These are phyloP conservation scores for Rhexocercosporidium sp. DNA, from an alignment of 2,329 filamentous ascomycete genomes.

Conservation along the genomic window DNA sequence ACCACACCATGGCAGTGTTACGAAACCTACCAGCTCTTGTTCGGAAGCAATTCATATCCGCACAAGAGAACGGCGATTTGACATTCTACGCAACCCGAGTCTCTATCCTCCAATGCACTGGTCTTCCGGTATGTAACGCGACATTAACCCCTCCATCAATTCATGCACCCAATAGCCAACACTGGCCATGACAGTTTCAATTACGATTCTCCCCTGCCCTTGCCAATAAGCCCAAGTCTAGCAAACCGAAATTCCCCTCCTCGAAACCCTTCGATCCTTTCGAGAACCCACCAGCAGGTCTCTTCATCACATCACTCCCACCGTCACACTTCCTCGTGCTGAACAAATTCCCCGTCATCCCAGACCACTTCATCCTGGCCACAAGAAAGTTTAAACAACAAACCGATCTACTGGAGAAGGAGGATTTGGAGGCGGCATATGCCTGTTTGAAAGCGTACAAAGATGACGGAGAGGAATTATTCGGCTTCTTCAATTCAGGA, in stretches of 20 bases:
- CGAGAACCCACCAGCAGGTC: conserved; percentile 58
- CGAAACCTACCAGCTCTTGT: conserved; percentile 38
- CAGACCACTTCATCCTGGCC: conserved; percentile 73
- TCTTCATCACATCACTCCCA: conserved; percentile 60
- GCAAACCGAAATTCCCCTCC: conserved; percentile 39
- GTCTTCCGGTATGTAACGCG: conserved; percentile 35
- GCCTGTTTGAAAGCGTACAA: conserved; percentile 60
- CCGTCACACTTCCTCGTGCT: conserved; percentile 68
- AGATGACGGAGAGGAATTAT: conserved; percentile 49
- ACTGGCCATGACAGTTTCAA: conserved; percentile 63
- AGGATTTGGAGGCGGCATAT: conserved; percentile 65
- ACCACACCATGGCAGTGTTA: conserved; percentile 25
- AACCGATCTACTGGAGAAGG: conserved; percentile 63
- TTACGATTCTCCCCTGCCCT: conserved; percentile 73
- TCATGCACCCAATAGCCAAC: neutral
- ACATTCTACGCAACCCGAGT: conserved; percentile 40
- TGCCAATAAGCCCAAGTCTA: conserved; percentile 66
- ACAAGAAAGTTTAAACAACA: conserved; percentile 69
- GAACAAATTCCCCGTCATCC: conserved; percentile 77
- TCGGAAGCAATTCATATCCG: conserved; percentile 36
- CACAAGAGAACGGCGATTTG: conserved; percentile 37
- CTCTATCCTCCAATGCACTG: conserved; percentile 36
- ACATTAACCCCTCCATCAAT: neutral
- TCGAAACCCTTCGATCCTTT: conserved; percentile 64
- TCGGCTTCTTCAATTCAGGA: conserved; percentile 62